Evolutionary conservation across 352 stramenopile species (phyloP), one percentile per base, ranked within the genome.

Genomic region (Globisporangium carolinianum): DNA sequence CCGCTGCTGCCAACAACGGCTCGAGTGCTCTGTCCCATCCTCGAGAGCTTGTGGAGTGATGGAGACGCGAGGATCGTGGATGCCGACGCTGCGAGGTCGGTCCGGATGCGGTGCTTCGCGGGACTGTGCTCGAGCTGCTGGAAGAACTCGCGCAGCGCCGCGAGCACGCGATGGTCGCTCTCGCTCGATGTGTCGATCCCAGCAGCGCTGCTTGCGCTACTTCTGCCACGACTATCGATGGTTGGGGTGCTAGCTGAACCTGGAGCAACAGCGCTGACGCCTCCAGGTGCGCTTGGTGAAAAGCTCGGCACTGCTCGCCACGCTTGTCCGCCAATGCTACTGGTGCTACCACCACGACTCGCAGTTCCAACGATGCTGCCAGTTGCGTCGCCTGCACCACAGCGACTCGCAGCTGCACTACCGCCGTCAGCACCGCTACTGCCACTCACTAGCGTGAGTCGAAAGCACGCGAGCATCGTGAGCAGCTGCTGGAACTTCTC

Each of bases 401-500:
- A 24, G 24, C 24, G 24, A 2, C 24, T 24, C 32, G 57, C 46
- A 54, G 53, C 63, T 4, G 51, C 52, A 58, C 36, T 38, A 5
- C 15, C 65, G 14, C 48, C 35, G 18, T 49, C 49, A 0, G 42
- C 47, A 18, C 32, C 18, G 8, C 24, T 37, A 17, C 47, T 18
- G 11, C 17, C 47, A 17, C 18, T 38, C 4, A n/a, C 47, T n/a
- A 60, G 35, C n/a, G 66, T 59, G 32, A 77, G 46, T 24, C 63
- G 63, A 4, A 74, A 47, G 10, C 58, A 57, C 8, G 75, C 70
- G 8, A 85, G 37, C 39, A 76, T 67, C 15, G 67, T 65, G 10
- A 85, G 57, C 2, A 82, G 32, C 47, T 80, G 58, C 52, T 82
- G 70, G 58, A 87, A 86, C 58, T 87, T 87, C 53, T 87, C 75